Percentiles rank a stretch among this genome's conserved stretches.
These are phyloP conservation scores for Venturia carpophila DNA, from an alignment of 2,329 filamentous ascomycete species.

Conservation along the genomic window DNA sequence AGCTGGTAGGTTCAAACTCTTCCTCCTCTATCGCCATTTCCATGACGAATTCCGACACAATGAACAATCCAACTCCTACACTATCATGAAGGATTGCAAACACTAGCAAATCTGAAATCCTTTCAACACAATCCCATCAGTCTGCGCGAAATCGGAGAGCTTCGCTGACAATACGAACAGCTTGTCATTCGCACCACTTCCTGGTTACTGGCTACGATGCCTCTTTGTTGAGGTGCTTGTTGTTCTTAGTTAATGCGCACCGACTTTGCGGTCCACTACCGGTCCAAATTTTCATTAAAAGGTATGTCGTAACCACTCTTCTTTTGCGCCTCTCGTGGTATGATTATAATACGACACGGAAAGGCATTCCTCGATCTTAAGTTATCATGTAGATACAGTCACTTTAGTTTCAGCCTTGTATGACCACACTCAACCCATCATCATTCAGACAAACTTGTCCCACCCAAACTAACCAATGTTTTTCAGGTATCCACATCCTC, in stretches of 20 bases:
- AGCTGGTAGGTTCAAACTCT: neutral
- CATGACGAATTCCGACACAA: constrained; percentile 13
- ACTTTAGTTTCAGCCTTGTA: constrained; percentile 63
- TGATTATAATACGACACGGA: constrained; percentile 58
- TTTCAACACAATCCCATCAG: neutral
- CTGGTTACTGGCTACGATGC: neutral
- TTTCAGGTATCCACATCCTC: constrained; percentile 26
- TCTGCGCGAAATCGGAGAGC: neutral
- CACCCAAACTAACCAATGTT: constrained; percentile 24
- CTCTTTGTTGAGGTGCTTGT: neutral
- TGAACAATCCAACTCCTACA: constrained; percentile 54
- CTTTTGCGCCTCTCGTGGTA: constrained; percentile 29
- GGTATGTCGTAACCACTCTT: constrained; percentile 31
- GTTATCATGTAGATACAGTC: constrained; percentile 56
- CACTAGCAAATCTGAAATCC: constrained; percentile 50
- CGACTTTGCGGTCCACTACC: constrained; percentile 20
- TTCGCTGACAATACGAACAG: neutral
- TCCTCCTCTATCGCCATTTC: neutral
- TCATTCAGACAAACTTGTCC: constrained; percentile 19
- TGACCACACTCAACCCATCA: constrained; percentile 37
- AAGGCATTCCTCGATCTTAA: constrained; percentile 64
- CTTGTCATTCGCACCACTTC: neutral
- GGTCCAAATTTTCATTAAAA: constrained; percentile 27
- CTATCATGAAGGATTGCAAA: constrained; percentile 44
- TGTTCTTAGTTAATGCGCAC: constrained; percentile 2